Base-by-base conservation (phyloP, 352 stramenopile species). In the Pythium vanterpoolii region DNA sequence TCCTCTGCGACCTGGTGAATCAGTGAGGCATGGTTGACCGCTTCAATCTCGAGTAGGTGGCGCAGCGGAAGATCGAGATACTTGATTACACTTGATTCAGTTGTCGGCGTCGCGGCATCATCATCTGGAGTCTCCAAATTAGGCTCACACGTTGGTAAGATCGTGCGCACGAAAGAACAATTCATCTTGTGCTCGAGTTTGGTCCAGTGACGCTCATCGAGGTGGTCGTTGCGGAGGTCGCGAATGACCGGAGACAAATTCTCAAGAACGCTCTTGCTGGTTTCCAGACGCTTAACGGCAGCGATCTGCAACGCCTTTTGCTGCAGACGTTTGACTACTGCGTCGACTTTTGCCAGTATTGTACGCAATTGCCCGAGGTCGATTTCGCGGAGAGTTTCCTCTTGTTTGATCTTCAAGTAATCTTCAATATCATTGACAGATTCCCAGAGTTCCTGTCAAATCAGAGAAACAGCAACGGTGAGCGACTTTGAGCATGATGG, bases 111-210 rank as follows among this genome's bases (percentile, higher is more conserved):
- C n/a, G 14, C 14, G 21, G 36, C 24, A 19, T 24, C 9, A 5
- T 28, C 19, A 11, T 13, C 16, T 16, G 46, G 4, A 19, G 49
- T 23, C 5, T 48, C 47, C 27, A 19, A 23, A 13, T 13, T 39
- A 10, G 23, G 18, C 5, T 44, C 26, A 38, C 13, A 34, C 8
- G 26, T 13, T 42, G 33, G 10, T 28, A 16, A 1, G 2, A 40
- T 19, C 1, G 26, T 34, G 13, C 36, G 38, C 0, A 60, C 53
- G 19, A 90, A 78, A 0, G 58, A 74, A 16, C 73, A 85, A 16
- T 77, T 59, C 62, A 90, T 68, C 48, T 88, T 92, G 65, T 86
- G 64, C 48, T 92, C 82, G 0, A 92, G 62, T 42, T 89, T 89
- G 2, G 63, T 77, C 82, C 82, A 92, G 53, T 92, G 82, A 5